Conservation (phyloP, 345 rosid species). For the Gynandropsis gynandra region DNA sequence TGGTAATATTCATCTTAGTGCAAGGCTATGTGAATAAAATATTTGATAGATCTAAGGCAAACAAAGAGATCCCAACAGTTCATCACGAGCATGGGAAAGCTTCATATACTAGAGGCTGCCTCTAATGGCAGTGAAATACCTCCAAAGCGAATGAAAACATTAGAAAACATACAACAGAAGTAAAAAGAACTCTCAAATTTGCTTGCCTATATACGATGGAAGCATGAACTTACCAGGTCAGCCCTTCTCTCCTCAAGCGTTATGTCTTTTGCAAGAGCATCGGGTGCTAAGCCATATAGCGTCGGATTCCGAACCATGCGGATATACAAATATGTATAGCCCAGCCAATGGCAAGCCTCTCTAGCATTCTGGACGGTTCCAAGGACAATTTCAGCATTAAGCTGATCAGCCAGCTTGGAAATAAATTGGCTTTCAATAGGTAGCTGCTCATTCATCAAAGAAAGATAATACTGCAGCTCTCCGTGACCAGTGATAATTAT, state of each 20-base stretch:
- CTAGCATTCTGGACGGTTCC: constrained; percentile 94
- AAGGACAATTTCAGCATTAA: constrained; percentile 97
- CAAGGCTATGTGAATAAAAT: constrained; percentile 14
- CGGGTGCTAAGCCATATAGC: constrained; percentile 79
- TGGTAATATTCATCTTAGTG: too few relatives aligned
- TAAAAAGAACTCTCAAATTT: too few relatives aligned
- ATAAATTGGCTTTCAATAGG: constrained; percentile 96
- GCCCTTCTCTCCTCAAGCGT: constrained; percentile 90
- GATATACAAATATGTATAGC: constrained; percentile 74
- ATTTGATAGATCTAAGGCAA: constrained; percentile 8
- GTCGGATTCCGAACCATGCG: constrained; percentile 87
- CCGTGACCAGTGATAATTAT: constrained; percentile 91
- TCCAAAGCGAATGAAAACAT: constrained; percentile 9
- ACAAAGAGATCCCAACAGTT: constrained; percentile 14
- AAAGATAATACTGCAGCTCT: constrained; percentile 82
- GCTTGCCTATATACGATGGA: constrained; percentile 6
- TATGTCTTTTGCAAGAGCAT: constrained; percentile 63
- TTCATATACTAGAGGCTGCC: constrained; percentile 9
- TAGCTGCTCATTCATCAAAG: constrained; percentile 95
- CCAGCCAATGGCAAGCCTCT: constrained; percentile 98
- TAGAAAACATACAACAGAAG: constrained; percentile 8
- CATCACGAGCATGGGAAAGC: constrained; percentile 9
- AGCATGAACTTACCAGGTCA: constrained; percentile 62
- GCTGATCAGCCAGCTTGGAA: constrained; percentile 92
- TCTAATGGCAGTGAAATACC: not conserved